Conservation (phyloP, 495 filamentous ascomycete genomes). For the Talaromyces ruber region DNA sequence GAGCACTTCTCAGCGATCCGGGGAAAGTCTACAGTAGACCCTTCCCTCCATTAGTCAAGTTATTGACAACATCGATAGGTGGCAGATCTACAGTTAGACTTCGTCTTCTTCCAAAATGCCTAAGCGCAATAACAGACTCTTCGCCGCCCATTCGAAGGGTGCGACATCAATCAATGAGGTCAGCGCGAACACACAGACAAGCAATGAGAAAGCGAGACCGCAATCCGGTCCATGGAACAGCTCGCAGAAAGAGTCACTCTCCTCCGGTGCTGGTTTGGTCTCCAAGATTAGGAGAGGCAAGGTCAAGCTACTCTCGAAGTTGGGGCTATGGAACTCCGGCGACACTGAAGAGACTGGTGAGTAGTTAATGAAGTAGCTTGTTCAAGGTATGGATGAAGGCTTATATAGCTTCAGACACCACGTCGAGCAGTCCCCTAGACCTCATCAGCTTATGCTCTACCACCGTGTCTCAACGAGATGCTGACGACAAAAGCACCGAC, state of each 20-base stretch:
- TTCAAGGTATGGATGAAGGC: not conserved
- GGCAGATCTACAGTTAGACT: not conserved
- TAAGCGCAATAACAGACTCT: not conserved
- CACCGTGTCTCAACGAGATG: not conserved
- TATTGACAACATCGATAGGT: not conserved
- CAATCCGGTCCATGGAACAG: not conserved
- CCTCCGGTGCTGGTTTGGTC: not conserved
- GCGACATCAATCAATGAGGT: not conserved
- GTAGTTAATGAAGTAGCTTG: not conserved
- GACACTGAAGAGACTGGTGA: slow-evolving; percentile 10
- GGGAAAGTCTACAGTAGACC: not conserved
- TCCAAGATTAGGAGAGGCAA: slow-evolving; percentile 20
- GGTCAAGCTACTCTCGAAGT: slow-evolving; percentile 28
- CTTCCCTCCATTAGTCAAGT: not conserved
- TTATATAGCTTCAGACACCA: not conserved
- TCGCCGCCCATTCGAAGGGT: not conserved
- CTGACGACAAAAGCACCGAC: not conserved
- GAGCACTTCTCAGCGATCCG: not conserved
- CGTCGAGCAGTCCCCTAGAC: not conserved
- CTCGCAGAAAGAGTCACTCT: not conserved
- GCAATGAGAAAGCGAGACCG: not conserved
- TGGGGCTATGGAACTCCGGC: slow-evolving; percentile 20
- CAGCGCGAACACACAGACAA: not conserved
- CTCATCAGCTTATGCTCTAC: not conserved
- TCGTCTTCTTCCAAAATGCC: not conserved